Percentiles rank a stretch among this genome's conserved stretches.
Evolutionary conservation across 1,139 yeast species (phyloP).

Genomic region (Wickerhamomyces sp.): DNA sequence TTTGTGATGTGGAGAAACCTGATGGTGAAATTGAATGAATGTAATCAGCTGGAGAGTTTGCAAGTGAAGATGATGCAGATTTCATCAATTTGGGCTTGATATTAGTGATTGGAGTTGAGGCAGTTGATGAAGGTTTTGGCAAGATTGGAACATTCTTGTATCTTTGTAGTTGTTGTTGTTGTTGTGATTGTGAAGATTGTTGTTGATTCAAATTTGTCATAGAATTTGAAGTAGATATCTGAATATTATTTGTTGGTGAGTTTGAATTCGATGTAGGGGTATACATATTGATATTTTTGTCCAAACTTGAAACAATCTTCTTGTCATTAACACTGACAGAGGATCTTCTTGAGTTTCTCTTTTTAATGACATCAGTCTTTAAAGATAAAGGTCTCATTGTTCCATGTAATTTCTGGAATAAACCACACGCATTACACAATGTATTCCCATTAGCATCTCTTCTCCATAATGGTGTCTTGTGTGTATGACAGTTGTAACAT

Average conservation of each 20-base stretch:
- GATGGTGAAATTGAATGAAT: constrained; percentile 15
- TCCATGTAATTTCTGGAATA: constrained; percentile 89
- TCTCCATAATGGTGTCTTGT: constrained; percentile 94
- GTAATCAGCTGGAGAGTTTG: constrained; percentile 7
- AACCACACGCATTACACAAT: constrained; percentile 93
- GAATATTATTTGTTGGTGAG: constrained; percentile 6
- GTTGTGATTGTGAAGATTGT: constrained; percentile 5
- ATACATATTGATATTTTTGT: constrained; percentile 18
- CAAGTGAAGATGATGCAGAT: constrained; percentile 7
- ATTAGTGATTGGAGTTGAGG: background rate
- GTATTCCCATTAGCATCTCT: constrained; percentile 93
- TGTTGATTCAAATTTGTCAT: constrained; percentile 7
- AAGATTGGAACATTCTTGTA: constrained; percentile 24
- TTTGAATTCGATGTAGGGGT: constrained; percentile 10
- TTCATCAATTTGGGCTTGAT: background rate
- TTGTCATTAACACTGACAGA: constrained; percentile 15
- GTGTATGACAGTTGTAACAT: constrained; percentile 90
- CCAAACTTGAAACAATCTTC: constrained; percentile 15
- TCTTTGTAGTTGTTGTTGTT: constrained; percentile 3
- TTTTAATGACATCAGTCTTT: constrained; percentile 91
- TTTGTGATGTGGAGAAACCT: constrained; percentile 10
- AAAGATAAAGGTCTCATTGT: constrained; percentile 88
- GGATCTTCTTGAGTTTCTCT: constrained; percentile 45
- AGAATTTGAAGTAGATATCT: constrained; percentile 3
- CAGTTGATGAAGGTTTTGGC: constrained; percentile 18